Percentiles rank a stretch among this genome's conserved stretches.
Conservation (phyloP, 2,329 filamentous ascomycete species). For the Phialemoniopsis sp. region DNA sequence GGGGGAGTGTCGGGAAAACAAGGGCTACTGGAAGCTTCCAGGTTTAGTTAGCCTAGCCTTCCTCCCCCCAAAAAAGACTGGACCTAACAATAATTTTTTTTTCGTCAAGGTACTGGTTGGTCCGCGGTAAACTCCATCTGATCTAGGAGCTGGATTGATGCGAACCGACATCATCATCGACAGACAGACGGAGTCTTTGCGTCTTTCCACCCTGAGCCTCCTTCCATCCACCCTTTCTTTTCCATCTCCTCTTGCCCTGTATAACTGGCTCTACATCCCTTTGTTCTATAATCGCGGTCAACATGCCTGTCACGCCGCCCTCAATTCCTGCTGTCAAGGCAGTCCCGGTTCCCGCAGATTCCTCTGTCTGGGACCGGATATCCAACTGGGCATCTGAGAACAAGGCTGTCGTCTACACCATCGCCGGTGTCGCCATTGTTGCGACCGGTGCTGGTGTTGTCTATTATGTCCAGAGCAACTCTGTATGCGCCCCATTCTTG, state of each 20-base stretch:
- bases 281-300: conserved; percentile 8
- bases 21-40: neutral
- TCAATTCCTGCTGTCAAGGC: conserved; percentile 38
- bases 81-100: conserved; percentile 13
- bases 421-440: conserved; percentile 89
- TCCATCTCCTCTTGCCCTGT: conserved; percentile 11
- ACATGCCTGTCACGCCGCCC: conserved; percentile 35
- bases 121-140: conserved; percentile 8
- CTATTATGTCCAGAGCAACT: conserved; percentile 74
- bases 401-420: conserved; percentile 92
- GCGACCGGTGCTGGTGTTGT: conserved; percentile 87
- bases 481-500: conserved; percentile 32
- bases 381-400: conserved; percentile 92
- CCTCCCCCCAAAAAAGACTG: too few relatives aligned
- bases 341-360: conserved; percentile 50
- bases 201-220: neutral
- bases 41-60: too few relatives aligned
- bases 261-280: conserved; percentile 13
- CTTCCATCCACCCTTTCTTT: conserved; percentile 1
- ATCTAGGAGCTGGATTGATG: conserved; percentile 4
- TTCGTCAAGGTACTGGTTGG: conserved; percentile 2
- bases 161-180: conserved; percentile 10
- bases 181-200: neutral
- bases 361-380: conserved; percentile 83
- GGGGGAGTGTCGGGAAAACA: neutral